phyloP scores from a whole-genome alignment of 768 basidiomycete genomes.

The Gloeopeniophorella convolvens region DNA sequence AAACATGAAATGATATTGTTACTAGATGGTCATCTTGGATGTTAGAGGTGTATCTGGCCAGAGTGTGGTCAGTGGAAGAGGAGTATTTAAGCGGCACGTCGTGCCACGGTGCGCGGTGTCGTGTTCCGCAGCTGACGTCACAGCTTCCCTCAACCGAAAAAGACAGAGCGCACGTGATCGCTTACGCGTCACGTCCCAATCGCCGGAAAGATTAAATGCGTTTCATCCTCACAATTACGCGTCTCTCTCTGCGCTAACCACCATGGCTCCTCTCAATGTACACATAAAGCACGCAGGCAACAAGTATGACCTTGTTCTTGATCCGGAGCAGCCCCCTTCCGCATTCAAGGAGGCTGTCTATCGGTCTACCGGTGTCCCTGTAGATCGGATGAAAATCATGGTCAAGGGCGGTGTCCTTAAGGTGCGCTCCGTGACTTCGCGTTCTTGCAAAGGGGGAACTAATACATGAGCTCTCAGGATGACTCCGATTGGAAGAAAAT shows the following conservation, averaged over 20 bases:
- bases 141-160: background rate
- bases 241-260: slow-evolving; percentile 7
- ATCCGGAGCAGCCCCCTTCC: slow-evolving; percentile 59
- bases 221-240: too few relatives aligned
- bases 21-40: slow-evolving; percentile 45
- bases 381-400: slow-evolving; percentile 96
- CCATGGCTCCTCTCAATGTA: slow-evolving; percentile 66
- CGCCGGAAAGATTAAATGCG: background rate
- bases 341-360: slow-evolving; percentile 83
- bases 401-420: slow-evolving; percentile 88
- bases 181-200: slow-evolving; percentile 9
- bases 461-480: slow-evolving; percentile 42
- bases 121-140: too few relatives aligned
- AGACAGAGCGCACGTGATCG: slow-evolving; percentile 11
- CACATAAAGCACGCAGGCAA: slow-evolving; percentile 90
- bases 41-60: background rate
- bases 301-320: slow-evolving; percentile 60
- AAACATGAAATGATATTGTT: slow-evolving; percentile 19
- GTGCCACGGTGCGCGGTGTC: too few relatives aligned
- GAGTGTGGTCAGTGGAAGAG: background rate
- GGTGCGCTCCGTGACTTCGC: slow-evolving; percentile 36
- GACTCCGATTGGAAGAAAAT: slow-evolving; percentile 84
- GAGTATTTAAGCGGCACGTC: too few relatives aligned
- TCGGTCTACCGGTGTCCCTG: slow-evolving; percentile 76
- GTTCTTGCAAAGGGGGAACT: background rate